Evolutionary conservation across 768 basidiomycete genomes (phyloP).

Genomic region (Suillus clintonianus): DNA sequence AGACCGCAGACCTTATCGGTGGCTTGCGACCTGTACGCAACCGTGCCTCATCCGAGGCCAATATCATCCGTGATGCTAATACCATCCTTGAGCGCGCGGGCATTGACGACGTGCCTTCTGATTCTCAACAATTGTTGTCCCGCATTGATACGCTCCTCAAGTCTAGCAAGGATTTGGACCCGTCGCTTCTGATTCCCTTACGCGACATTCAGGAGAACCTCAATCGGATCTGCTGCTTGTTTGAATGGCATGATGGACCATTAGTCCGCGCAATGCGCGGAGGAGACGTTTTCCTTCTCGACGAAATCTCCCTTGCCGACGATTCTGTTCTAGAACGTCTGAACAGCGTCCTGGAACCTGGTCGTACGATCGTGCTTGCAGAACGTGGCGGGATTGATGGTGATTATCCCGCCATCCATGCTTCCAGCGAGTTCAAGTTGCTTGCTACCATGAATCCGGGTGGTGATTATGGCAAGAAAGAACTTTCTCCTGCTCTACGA

Average conservation of each 20-base stretch:
- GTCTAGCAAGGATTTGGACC: constrained; percentile 30
- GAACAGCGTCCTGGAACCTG: constrained; percentile 95
- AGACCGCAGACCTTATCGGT: constrained; percentile 95
- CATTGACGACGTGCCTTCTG: constrained; percentile 23
- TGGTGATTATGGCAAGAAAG: constrained; percentile 99
- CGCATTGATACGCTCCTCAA: constrained; percentile 24
- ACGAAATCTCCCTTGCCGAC: constrained; percentile 97
- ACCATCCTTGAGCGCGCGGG: constrained; percentile 45
- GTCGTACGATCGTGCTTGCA: constrained; percentile 84
- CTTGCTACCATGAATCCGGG: constrained; percentile 99
- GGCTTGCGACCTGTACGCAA: constrained; percentile 88
- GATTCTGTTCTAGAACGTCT: constrained; percentile 97
- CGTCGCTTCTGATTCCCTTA: constrained; percentile 34
- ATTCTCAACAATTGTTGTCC: constrained; percentile 27
- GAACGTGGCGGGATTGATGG: constrained; percentile 83
- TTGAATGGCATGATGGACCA: constrained; percentile 98
- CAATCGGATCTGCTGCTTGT: constrained; percentile 67
- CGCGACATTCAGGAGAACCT: constrained; percentile 47
- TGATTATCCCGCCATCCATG: constrained; percentile 66
- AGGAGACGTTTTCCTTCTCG: constrained; percentile 87
- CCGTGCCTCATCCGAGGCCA: constrained; percentile 55
- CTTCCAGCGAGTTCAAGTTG: constrained; percentile 75
- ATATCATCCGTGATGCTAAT: constrained; percentile 46
- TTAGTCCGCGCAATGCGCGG: constrained; percentile 86
- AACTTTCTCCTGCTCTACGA: constrained; percentile 92